phyloP scores from a whole-genome alignment of 2,329 filamentous ascomycete genomes.

The Neopestalotiopsis rosae region DNA sequence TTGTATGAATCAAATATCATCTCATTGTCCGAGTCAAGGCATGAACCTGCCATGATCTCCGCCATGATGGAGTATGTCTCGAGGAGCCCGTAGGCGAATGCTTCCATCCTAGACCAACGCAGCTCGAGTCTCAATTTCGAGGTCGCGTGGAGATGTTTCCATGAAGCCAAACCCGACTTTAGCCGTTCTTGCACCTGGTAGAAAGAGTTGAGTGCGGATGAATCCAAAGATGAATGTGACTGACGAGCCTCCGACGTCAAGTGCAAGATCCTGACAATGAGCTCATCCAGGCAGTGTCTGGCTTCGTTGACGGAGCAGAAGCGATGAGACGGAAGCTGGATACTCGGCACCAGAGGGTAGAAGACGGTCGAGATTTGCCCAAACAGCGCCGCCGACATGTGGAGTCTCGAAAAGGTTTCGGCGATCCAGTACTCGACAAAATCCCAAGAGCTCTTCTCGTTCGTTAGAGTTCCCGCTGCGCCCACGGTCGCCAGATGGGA shows the following conservation, averaged over 20 bases:
- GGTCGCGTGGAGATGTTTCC: constrained; percentile 31
- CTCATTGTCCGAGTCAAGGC: constrained; percentile 38
- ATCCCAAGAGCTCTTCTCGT: constrained; percentile 25
- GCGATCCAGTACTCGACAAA: constrained; percentile 48
- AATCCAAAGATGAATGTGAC: not conserved
- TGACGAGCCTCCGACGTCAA: not conserved
- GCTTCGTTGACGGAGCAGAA: constrained; percentile 17
- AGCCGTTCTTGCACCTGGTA: constrained; percentile 20
- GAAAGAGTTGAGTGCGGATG: constrained; percentile 18
- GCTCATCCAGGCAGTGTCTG: constrained; percentile 14
- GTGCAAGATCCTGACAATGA: not conserved
- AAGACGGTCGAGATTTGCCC: constrained; percentile 27
- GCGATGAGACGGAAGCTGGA: not conserved
- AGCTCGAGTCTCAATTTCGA: constrained; percentile 24
- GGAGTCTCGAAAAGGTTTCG: constrained; percentile 43
- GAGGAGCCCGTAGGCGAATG: constrained; percentile 37
- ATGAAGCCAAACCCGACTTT: constrained; percentile 23
- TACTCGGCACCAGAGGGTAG: constrained; percentile 19
- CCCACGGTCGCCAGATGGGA: constrained; percentile 24
- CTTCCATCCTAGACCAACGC: constrained; percentile 24
- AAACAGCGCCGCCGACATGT: constrained; percentile 37
- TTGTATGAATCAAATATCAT: constrained; percentile 42
- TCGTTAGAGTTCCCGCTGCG: constrained; percentile 7
- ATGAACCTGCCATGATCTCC: constrained; percentile 46
- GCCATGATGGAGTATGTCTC: constrained; percentile 47